Percentiles rank a stretch among this genome's conserved stretches.
Evolutionary conservation across 257 asterid genomes (phyloP).

Genomic region (Solanum raphanifolium): DNA sequence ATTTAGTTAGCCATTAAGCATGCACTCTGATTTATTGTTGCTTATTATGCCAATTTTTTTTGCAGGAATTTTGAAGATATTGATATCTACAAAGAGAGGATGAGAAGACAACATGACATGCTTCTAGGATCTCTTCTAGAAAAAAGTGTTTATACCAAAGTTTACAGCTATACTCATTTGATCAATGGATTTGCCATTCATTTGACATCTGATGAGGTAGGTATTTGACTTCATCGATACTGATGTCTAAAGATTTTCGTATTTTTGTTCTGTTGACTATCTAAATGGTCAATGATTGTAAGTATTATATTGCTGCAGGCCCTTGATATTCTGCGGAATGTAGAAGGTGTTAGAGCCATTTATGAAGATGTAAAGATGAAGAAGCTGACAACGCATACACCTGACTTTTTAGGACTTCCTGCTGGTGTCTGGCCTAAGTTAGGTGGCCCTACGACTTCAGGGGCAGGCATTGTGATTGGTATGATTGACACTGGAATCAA

Average conservation of each 20-base stretch:
- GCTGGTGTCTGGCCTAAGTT: conserved; percentile 42
- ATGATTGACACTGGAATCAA: conserved; percentile 64
- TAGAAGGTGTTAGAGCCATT: conserved; percentile 29
- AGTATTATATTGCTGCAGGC: conserved; percentile 21
- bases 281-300: not conserved
- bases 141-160: conserved; percentile 30
- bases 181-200: conserved; percentile 56
- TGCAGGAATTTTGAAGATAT: conserved; percentile 12
- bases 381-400: conserved; percentile 60
- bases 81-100: conserved; percentile 3
- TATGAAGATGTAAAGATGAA: conserved; percentile 47
- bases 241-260: not conserved
- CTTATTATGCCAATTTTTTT: not conserved
- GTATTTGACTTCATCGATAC: not conserved
- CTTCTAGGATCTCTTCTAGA: conserved; percentile 38
- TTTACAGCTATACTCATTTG: conserved; percentile 60
- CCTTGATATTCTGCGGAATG: conserved; percentile 17
- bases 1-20: not conserved
- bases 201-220: conserved; percentile 29
- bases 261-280: not conserved
- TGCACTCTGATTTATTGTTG: not conserved
- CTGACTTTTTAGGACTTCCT: conserved; percentile 43
- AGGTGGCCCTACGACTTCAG: conserved; percentile 43
- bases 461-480: conserved; percentile 57
- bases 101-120: conserved; percentile 18